Conservation (phyloP, 345 rosid genomes). For the Populus deltoides region DNA sequence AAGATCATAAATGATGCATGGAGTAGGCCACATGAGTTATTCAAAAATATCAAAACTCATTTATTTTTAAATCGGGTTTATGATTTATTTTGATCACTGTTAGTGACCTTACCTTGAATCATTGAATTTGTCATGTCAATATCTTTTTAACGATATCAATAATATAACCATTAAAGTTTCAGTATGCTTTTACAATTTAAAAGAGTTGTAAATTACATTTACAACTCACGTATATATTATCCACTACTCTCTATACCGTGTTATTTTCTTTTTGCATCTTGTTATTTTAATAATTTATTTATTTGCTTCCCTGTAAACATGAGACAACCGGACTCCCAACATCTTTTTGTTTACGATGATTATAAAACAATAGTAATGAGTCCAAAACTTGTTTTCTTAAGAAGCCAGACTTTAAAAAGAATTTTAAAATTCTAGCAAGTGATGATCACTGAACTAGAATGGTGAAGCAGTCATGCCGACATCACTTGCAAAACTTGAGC, state of each 20-base stretch:
- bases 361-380: too few relatives aligned
- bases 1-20: too few relatives aligned
- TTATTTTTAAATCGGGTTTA: fast-evolving
- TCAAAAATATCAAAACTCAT: fast-evolving
- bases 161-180: fast-evolving
- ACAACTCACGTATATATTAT: fast-evolving
- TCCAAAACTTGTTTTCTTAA: too few relatives aligned
- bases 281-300: too few relatives aligned
- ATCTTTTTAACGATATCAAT: too few relatives aligned
- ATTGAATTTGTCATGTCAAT: fast-evolving
- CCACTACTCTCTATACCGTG: fast-evolving
- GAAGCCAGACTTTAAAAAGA: too few relatives aligned
- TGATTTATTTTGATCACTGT: fast-evolving
- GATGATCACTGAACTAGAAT: not conserved
- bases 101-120: fast-evolving
- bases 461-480: not conserved
- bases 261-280: too few relatives aligned
- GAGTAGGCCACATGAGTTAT: fast-evolving
- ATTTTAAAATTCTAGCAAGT: not conserved
- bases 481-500: not conserved
- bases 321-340: too few relatives aligned
- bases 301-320: too few relatives aligned
- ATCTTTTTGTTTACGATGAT: too few relatives aligned
- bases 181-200: too few relatives aligned
- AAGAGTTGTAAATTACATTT: too few relatives aligned